A percentile compares a stretch with the other conserved stretches of the same genome.
Evolutionary conservation across 352 stramenopile genomes (phyloP).

Genomic region (Globisporangium ultimum): DNA sequence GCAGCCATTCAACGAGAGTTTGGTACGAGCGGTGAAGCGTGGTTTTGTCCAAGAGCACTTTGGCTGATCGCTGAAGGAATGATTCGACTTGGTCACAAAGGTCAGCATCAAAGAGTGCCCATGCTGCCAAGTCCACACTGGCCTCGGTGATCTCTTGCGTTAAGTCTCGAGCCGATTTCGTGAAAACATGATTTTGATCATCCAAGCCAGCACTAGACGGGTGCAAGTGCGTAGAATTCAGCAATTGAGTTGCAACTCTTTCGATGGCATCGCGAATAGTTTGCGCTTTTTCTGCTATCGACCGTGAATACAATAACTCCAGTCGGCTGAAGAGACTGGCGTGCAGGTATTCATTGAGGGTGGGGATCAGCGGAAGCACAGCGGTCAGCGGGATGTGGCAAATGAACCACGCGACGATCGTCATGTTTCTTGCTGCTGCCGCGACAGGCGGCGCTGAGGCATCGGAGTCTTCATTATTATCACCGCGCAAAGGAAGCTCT

Average conservation of each 20-base stretch:
- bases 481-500: no score
- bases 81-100: background rate
- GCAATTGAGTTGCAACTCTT: no score
- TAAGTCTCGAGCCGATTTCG: no score
- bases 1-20: conserved; percentile 4
- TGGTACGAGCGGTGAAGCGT: conserved; percentile 2
- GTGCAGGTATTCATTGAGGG: background rate
- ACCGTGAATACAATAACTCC: no score
- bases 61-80: background rate
- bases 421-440: background rate
- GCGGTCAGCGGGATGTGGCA: background rate
- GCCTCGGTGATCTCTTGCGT: no score
- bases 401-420: background rate
- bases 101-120: no score
- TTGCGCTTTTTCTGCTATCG: no score
- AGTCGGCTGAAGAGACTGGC: background rate
- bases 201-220: no score
- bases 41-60: background rate
- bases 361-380: background rate
- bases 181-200: no score
- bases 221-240: background rate
- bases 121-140: no score
- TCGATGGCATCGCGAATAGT: no score
- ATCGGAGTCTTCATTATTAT: background rate
- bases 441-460: background rate